phyloP scores from a whole-genome alignment of 2,329 filamentous ascomycete genomes.

The Huntiella omanensis region DNA sequence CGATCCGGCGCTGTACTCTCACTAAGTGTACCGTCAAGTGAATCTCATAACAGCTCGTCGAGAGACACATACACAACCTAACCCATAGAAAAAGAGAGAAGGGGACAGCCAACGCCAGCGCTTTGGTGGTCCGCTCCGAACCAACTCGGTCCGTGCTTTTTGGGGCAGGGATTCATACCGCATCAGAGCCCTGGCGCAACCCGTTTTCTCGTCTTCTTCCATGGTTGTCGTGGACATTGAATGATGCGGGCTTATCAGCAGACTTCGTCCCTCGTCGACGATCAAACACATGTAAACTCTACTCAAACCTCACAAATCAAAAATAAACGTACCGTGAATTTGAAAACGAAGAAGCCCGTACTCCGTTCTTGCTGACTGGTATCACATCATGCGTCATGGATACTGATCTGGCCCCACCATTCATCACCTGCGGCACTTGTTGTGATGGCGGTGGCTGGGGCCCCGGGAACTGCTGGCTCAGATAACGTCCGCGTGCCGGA shows the following conservation, averaged over 20 bases:
- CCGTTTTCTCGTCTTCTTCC: background rate
- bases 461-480: slow-evolving; percentile 6
- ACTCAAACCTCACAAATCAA: background rate
- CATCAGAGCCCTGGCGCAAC: background rate
- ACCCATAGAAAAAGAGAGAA: too few relatives aligned
- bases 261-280: background rate
- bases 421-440: background rate
- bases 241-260: background rate
- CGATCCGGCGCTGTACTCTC: too few relatives aligned
- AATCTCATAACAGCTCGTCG: too few relatives aligned
- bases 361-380: background rate
- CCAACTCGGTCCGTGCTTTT: background rate
- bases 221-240: background rate
- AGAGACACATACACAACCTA: too few relatives aligned
- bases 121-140: too few relatives aligned
- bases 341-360: slow-evolving; percentile 9
- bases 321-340: slow-evolving; percentile 5
- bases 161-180: background rate
- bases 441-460: background rate
- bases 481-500: background rate
- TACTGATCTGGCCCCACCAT: slow-evolving; percentile 1
- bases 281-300: slow-evolving; percentile 2
- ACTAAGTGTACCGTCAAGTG: too few relatives aligned
- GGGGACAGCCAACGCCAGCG: too few relatives aligned
- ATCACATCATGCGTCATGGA: slow-evolving; percentile 4